Percentiles rank a stretch among this genome's conserved stretches.
These are phyloP conservation scores for Daldinia concentrica DNA, from an alignment of 495 filamentous ascomycete genomes.

Conservation along the genomic window DNA sequence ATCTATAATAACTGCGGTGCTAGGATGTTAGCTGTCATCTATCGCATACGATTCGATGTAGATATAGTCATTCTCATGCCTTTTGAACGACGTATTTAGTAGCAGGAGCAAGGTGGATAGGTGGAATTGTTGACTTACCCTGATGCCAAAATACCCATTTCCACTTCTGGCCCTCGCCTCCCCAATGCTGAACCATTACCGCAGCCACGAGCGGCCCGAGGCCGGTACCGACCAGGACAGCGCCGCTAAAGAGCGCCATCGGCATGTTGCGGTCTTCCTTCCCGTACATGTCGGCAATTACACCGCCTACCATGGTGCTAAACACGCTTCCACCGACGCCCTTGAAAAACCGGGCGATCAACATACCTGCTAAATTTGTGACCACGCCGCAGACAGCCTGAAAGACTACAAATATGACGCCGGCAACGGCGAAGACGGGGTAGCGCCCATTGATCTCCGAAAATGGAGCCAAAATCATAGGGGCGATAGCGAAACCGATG, in stretches of 20 bases:
- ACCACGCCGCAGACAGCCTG: constrained; percentile 83
- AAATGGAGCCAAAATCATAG: constrained; percentile 91
- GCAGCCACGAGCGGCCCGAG: constrained; percentile 78
- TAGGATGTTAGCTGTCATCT: constrained; percentile 3
- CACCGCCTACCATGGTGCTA: constrained; percentile 90
- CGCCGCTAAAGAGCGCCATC: constrained; percentile 86
- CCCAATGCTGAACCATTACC: constrained; percentile 68
- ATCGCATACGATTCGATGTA: background rate
- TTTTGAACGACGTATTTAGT: background rate
- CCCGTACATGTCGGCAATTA: constrained; percentile 88
- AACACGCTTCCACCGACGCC: constrained; percentile 84
- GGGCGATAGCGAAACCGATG: constrained; percentile 81
- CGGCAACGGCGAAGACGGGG: constrained; percentile 80
- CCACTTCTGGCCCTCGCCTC: constrained; percentile 62
- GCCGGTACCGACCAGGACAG: constrained; percentile 82
- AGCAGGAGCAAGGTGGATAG: background rate
- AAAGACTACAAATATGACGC: constrained; percentile 70
- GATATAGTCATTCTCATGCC: background rate
- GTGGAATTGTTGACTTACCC: constrained; percentile 13
- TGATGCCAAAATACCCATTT: constrained; percentile 77
- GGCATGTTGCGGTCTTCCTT: constrained; percentile 82
- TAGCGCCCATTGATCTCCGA: constrained; percentile 87
- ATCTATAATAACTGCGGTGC: constrained; percentile 65
- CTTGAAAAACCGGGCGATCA: constrained; percentile 78
- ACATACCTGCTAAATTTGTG: constrained; percentile 72